Base-by-base conservation (phyloP, 2,329 filamentous ascomycete species). In the Pyricularia grisea region DNA sequence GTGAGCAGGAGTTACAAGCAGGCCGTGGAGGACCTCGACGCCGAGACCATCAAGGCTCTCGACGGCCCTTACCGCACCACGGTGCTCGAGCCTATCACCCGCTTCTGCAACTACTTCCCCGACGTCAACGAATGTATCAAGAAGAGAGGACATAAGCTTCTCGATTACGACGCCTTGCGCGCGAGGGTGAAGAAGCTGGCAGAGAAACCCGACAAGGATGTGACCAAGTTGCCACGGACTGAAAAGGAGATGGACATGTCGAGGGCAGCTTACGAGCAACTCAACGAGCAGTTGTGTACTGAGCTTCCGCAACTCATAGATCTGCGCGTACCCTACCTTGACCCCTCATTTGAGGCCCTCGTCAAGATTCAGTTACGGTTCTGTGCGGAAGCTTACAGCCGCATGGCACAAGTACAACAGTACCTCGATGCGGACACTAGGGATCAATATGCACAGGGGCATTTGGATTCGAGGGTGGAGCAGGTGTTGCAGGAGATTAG, bases 101-200 rank as follows among this genome's bases (percentile, higher is more conserved):
- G 94, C 73, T 99, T 98, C 83, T 98, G 94, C 82, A 92, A 93
- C 73, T 99, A 99, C 83, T 99, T 99, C 80, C 94, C 95, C 42
- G 95, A 99, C 79, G 94, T 99, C 77, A 99, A 99, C 81, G 93
- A 97, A 82, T 97, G 88, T 81, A 97, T 99, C 81, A 99, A 98
- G 83, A 99, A 99, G 83, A 92, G 96, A 76, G 92, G 96, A 76
- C 92, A 99, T 86, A 99, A 99, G 81, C 90, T 98, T 69, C 92
- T 98, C 74, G 96, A 99, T 81, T 99, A 99, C 83, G 95, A 99
- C 79, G 89, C 94, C 23, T 90, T 98, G 81, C 92, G 95, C 72
- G 93, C 93, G 73, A 97, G 95, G 79, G 95, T 99, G 76, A 97
- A 97, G 86, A 94, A 93, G 79, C 88, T 99, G 58, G 93, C 92